A percentile compares a stretch with the other conserved stretches of the same genome.
Conservation (phyloP, 2,329 filamentous ascomycete species). For the Akanthomyces lecanii region DNA sequence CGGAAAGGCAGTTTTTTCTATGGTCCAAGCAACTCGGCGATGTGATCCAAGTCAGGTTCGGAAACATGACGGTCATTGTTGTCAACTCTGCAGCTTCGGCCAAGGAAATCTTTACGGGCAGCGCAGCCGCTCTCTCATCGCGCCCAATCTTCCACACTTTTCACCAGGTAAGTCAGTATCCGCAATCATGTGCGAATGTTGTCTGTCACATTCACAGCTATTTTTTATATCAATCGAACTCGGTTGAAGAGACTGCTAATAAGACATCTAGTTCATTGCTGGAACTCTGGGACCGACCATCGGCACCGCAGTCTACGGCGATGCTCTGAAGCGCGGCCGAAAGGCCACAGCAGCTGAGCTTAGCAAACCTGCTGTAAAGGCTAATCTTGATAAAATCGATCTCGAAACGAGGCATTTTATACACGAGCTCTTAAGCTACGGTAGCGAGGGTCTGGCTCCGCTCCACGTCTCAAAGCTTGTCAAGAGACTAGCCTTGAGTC, state of each 20-base stretch:
- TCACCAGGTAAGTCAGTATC: neutral
- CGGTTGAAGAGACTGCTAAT: neutral
- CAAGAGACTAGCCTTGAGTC: constrained; percentile 3
- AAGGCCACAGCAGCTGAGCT: constrained; percentile 9
- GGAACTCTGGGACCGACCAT: constrained; percentile 9
- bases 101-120: constrained; percentile 9
- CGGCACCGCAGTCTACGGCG: constrained; percentile 4
- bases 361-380: constrained; percentile 11
- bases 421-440: constrained; percentile 8
- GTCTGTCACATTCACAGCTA: neutral
- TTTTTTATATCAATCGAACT: no score
- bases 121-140: constrained; percentile 8
- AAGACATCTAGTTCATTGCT: neutral
- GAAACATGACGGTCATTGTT: constrained; percentile 7
- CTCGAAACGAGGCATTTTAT: constrained; percentile 6
- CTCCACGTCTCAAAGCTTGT: constrained; percentile 4
- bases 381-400: constrained; percentile 8
- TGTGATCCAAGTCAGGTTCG: constrained; percentile 8
- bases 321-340: constrained; percentile 4
- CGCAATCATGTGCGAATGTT: no score
- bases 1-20: neutral
- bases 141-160: constrained; percentile 8
- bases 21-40: constrained; percentile 11
- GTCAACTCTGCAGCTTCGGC: constrained; percentile 2
- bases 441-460: neutral